Evolutionary conservation across 129 eudicot species (phyloP), one percentile per base, ranked within the genome.

Genomic region (Lonicera japonica): DNA sequence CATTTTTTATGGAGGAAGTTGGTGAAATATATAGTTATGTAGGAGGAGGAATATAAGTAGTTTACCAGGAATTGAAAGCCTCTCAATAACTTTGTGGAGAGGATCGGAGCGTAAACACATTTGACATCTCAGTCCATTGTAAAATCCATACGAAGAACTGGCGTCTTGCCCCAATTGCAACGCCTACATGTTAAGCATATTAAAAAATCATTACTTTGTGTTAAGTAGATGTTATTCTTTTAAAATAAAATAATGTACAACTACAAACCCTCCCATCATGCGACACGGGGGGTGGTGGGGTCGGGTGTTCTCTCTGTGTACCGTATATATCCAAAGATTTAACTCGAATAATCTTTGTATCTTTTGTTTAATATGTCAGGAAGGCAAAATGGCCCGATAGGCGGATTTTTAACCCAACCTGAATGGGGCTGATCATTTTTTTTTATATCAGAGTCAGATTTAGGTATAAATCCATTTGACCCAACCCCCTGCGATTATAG

Each of bases 91-190:
- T 79, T 81, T 84, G 36, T 84, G 92, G 67, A 88, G 70, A 4
- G 88, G 78, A 67, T 88, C 96, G 36, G 94, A 81, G 52, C 86
- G 61, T 79, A 88, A 84, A 68, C 96, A 88, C 94, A 88, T 88
- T 22, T 88, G 96, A 67, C 96, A 88, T 77, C 96, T 74, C 76
- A 84, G 96, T 40, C 90, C 95, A 64, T 73, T 88, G 64, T 71
- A 81, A 48, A 79, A 74, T 4, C 86, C 92, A 69, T 61, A 71
- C 9, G 96, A 73, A 65, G 96, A 84, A 65, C 68, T 70, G 61
- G 82, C 82, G 58, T 88, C 92, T 79, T 88, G 89, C 47, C 86
- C 84, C 46, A 88, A 67, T 74, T 88, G 96, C 59, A 88, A 67
- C 40, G 96, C 94, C 96, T 88, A 74, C 25, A 79, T 22, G 17